Percentiles rank a stretch among this genome's conserved stretches.
phyloP scores from a whole-genome alignment of 192 early-diverging fungal genomes.

The Neocallimastix lanati region DNA sequence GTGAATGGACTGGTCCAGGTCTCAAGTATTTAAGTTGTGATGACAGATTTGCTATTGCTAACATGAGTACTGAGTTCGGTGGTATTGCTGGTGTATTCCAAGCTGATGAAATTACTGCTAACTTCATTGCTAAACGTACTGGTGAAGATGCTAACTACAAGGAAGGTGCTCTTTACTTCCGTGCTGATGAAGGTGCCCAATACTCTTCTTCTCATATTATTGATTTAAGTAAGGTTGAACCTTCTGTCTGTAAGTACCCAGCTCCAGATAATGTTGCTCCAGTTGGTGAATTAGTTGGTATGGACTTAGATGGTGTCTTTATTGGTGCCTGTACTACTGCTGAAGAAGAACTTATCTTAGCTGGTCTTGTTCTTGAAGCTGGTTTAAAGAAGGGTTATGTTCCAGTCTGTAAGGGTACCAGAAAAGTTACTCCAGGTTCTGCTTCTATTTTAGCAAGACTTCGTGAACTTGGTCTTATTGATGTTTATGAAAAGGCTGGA shows the following conservation, averaged over 20 bases:
- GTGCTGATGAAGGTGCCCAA: constrained; percentile 48
- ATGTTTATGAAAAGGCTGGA: constrained; percentile 54
- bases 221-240: constrained; percentile 48
- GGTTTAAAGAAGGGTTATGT: constrained; percentile 50
- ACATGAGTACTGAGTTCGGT: constrained; percentile 76
- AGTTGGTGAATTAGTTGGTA: constrained; percentile 30
- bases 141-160: constrained; percentile 43
- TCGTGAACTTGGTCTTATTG: constrained; percentile 48
- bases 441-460: constrained; percentile 62
- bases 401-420: constrained; percentile 35
- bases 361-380: constrained; percentile 51
- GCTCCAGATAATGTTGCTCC: constrained; percentile 58
- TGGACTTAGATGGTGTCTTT: constrained; percentile 59
- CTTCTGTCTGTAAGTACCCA: constrained; percentile 49
- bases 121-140: constrained; percentile 45
- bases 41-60: constrained; percentile 60
- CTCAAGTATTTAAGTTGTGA: constrained; percentile 65
- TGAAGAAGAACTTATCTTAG: constrained; percentile 64
- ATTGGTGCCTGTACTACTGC: constrained; percentile 70
- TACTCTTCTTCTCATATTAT: constrained; percentile 58
- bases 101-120: constrained; percentile 52
- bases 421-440: constrained; percentile 58
- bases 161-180: constrained; percentile 50
- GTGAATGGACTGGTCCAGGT: constrained; percentile 57
- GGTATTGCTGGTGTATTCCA: constrained; percentile 69